A percentile compares a stretch with the other conserved stretches of the same genome.
Conservation (phyloP, 2,329 filamentous ascomycete genomes). For the Trichoderma asperellum region DNA sequence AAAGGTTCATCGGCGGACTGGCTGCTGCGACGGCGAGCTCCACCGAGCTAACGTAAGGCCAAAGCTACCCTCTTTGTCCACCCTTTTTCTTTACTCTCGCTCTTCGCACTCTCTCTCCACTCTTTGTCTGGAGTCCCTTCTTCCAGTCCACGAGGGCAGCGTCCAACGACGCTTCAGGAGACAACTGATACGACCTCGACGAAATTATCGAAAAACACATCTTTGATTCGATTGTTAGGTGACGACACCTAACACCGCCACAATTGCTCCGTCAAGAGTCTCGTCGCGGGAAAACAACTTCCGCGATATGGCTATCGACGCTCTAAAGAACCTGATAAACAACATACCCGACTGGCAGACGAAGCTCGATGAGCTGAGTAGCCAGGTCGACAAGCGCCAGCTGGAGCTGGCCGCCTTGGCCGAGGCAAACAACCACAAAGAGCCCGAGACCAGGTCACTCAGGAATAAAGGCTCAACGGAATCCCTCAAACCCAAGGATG, state of each 20-base stretch:
- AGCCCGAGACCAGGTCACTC: conserved; percentile 47
- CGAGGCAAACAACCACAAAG: conserved; percentile 35
- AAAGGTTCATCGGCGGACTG: not conserved
- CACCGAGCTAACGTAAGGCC: conserved; percentile 23
- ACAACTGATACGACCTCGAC: not conserved
- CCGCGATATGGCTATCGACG: conserved; percentile 55
- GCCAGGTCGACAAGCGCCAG: conserved; percentile 65
- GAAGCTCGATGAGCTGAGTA: conserved; percentile 62
- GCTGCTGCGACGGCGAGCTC: not conserved
- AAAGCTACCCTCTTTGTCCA: not conserved
- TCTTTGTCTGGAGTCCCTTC: not conserved
- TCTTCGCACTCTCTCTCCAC: conserved; percentile 1
- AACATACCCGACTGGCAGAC: conserved; percentile 64
- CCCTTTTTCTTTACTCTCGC: not conserved
- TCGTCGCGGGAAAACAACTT: conserved; percentile 37
- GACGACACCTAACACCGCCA: conserved; percentile 38
- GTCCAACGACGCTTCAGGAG: conserved; percentile 8
- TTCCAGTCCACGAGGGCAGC: not conserved
- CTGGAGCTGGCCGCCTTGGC: conserved; percentile 59
- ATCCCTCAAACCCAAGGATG: conserved; percentile 56
- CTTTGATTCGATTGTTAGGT: conserved; percentile 35
- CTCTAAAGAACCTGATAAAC: conserved; percentile 56
- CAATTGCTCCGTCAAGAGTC: conserved; percentile 38
- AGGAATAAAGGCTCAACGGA: conserved; percentile 59
- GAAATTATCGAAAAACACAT: not conserved